phyloP scores from a whole-genome alignment of 192 early-diverging fungal genomes.

The Jimgerdemannia lactiflua region DNA sequence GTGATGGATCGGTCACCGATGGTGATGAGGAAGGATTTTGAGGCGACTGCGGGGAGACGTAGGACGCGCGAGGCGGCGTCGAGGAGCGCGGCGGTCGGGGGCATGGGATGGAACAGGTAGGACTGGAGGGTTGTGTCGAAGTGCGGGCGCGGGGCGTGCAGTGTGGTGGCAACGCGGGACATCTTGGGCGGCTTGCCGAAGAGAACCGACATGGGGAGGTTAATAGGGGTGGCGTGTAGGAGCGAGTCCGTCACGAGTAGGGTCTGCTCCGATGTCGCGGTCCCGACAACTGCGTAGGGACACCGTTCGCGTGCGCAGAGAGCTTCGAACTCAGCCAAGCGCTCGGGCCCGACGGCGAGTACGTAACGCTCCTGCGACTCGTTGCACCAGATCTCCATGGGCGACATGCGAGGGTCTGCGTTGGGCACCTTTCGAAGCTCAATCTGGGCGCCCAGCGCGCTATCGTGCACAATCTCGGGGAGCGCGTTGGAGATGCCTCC shows the following conservation, averaged over 20 bases:
- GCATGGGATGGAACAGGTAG: constrained; percentile 51
- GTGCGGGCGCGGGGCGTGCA: constrained; percentile 40
- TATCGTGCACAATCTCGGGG: constrained; percentile 97
- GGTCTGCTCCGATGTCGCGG: constrained; percentile 77
- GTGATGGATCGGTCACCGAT: constrained; percentile 97
- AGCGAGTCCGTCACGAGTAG: constrained; percentile 81
- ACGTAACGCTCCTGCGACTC: constrained; percentile 99
- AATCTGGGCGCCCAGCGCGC: constrained; percentile 85
- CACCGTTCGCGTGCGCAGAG: constrained; percentile 92
- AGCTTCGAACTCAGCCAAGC: constrained; percentile 61
- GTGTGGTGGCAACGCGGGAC: constrained; percentile 70
- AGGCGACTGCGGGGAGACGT: constrained; percentile 83
- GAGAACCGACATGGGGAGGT: constrained; percentile 92
- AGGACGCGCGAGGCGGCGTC: constrained; percentile 78
- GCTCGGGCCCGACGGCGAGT: constrained; percentile 76
- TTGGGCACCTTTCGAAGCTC: constrained; percentile 89
- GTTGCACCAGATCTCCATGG: constrained; percentile 99
- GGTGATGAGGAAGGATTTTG: constrained; percentile 95
- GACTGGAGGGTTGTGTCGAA: constrained; percentile 60
- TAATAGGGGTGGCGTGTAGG: constrained; percentile 65
- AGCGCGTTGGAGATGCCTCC: constrained; percentile 98
- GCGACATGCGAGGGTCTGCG: constrained; percentile 91
- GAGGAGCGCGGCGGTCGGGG: constrained; percentile 36
- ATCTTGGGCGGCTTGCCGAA: constrained; percentile 98
- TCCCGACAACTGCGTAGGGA: constrained; percentile 87